Conservation (phyloP, 2,329 filamentous ascomycete genomes). For the Xylaria hypoxylon region DNA sequence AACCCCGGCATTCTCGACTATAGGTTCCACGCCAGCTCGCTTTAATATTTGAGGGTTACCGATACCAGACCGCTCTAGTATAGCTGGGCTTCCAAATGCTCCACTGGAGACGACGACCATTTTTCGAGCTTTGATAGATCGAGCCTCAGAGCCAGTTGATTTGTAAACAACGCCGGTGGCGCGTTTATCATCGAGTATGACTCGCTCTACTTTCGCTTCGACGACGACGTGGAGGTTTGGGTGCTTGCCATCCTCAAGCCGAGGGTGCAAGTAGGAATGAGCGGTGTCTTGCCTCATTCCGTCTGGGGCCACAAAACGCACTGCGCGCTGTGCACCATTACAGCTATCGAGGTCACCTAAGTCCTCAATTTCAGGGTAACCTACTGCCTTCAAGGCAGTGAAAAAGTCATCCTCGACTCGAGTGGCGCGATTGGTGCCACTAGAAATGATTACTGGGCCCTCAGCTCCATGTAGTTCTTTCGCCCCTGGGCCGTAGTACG, state of each 20-base stretch:
- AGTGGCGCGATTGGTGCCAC: constrained; percentile 59
- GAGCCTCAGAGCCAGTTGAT: neutral
- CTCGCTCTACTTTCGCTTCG: constrained; percentile 52
- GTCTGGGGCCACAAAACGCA: constrained; percentile 39
- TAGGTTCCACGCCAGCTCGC: constrained; percentile 48
- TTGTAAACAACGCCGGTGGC: constrained; percentile 67
- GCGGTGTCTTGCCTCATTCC: constrained; percentile 46
- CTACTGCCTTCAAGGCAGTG: constrained; percentile 59
- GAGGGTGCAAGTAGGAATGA: constrained; percentile 44
- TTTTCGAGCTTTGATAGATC: constrained; percentile 57
- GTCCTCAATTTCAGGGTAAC: constrained; percentile 65
- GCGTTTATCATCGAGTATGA: constrained; percentile 62
- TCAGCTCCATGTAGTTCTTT: constrained; percentile 62
- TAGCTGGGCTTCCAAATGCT: constrained; percentile 56
- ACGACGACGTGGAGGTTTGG: constrained; percentile 49
- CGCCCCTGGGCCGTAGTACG: constrained; percentile 62
- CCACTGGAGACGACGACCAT: constrained; percentile 57
- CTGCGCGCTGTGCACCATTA: constrained; percentile 42
- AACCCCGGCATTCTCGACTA: constrained; percentile 59
- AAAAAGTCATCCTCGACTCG: constrained; percentile 61
- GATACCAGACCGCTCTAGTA: constrained; percentile 66
- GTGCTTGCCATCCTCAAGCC: constrained; percentile 42
- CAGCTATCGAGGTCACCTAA: constrained; percentile 61
- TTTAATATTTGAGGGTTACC: constrained; percentile 59
- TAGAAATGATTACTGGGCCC: constrained; percentile 67